phyloP scores from a whole-genome alignment of 2,329 filamentous ascomycete genomes.

The Fusarium camptoceras region DNA sequence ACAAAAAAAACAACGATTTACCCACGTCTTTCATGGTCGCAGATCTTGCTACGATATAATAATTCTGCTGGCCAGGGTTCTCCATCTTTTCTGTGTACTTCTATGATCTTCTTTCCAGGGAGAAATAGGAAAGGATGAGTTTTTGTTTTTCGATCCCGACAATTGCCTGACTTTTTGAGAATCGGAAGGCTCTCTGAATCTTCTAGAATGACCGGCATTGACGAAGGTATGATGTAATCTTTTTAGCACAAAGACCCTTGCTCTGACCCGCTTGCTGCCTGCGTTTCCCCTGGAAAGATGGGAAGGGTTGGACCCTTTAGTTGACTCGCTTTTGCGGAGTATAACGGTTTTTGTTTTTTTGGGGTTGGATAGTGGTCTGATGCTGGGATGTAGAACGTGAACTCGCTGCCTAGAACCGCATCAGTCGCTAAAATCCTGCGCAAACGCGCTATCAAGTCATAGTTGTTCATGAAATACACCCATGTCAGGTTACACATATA shows the following conservation, averaged over 20 bases:
- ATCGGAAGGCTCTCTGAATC: constrained; percentile 9
- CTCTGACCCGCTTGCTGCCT: not conserved
- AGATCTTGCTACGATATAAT: not conserved
- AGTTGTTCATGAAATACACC: rapidly evolving
- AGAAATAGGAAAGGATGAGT: not conserved
- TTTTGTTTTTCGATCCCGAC: not conserved
- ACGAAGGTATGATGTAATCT: constrained; percentile 15
- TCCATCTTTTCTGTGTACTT: not conserved
- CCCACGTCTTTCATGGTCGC: constrained; percentile 9
- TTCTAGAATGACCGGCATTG: not conserved
- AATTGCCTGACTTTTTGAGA: not conserved
- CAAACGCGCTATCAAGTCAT: not conserved
- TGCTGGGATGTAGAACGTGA: not conserved
- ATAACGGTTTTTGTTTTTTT: not conserved
- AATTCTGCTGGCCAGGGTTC: not conserved
- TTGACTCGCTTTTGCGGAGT: not conserved
- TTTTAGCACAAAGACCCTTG: not conserved
- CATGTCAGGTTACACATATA: too few species aligned
- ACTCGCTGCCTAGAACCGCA: not conserved
- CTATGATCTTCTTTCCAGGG: not conserved
- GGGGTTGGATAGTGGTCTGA: not conserved
- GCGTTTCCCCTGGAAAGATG: not conserved
- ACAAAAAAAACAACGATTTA: not conserved
- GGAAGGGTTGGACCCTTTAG: not conserved
- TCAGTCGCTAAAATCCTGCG: not conserved